Percentiles rank a stretch among this genome's conserved stretches.
Evolutionary conservation across 2,329 filamentous ascomycete species (phyloP).

Genomic region (Volutella citrinella): DNA sequence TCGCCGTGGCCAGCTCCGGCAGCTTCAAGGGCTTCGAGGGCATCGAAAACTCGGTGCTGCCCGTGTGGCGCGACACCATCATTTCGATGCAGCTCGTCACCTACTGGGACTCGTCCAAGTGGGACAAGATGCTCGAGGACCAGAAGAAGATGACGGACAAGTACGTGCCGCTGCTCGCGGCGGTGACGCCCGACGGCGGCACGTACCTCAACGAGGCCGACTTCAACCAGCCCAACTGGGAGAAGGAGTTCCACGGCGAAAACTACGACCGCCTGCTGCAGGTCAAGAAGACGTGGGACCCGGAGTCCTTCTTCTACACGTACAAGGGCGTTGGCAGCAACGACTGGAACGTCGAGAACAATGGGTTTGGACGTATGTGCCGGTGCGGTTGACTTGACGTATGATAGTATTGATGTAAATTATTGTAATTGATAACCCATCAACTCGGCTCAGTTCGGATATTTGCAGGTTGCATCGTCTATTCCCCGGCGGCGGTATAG

Average conservation of each 20-base stretch:
- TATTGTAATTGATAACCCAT: too few species aligned
- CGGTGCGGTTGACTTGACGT: too few species aligned
- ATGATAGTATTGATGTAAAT: too few species aligned
- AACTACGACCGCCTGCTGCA: constrained; percentile 38
- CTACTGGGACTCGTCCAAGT: constrained; percentile 21
- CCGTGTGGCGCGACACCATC: constrained; percentile 34
- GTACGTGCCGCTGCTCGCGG: constrained; percentile 27
- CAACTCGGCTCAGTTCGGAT: too few species aligned
- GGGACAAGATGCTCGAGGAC: constrained; percentile 21
- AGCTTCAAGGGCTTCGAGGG: constrained; percentile 26
- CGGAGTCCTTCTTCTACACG: constrained; percentile 11
- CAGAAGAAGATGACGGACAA: constrained; percentile 30
- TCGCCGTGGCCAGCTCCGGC: constrained; percentile 29
- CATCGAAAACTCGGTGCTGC: constrained; percentile 35
- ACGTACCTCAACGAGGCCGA: constrained; percentile 50
- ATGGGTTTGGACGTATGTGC: constrained; percentile 4
- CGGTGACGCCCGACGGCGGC: constrained; percentile 33
- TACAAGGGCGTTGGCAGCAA: constrained; percentile 3
- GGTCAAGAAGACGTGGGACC: constrained; percentile 50
- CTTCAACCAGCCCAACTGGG: constrained; percentile 38
- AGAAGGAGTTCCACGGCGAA: constrained; percentile 40
- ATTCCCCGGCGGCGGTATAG: too few species aligned
- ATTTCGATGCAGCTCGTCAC: constrained; percentile 30
- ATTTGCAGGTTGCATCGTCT: too few species aligned
- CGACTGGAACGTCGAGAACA: neutral